Percentiles rank a stretch among this genome's conserved stretches.
phyloP scores from a whole-genome alignment of 257 asterid genomes.

The Craterostigma plantagineum region DNA sequence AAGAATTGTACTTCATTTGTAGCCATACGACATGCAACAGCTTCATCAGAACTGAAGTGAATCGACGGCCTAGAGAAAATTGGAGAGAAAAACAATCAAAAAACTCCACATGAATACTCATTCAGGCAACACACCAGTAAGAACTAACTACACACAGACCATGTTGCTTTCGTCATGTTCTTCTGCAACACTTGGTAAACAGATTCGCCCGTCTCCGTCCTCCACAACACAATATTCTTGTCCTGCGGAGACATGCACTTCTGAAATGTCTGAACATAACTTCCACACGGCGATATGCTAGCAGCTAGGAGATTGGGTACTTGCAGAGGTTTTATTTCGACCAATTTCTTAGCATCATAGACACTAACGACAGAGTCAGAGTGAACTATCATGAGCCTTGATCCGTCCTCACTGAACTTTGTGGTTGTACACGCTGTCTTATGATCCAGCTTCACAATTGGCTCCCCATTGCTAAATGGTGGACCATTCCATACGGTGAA shows the following conservation, averaged over 20 bases:
- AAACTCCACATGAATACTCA: constrained; percentile 1
- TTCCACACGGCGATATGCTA: constrained; percentile 67
- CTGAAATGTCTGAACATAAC: constrained; percentile 77
- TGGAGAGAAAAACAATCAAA: constrained; percentile 10
- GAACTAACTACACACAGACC: constrained; percentile 41
- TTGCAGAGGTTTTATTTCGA: constrained; percentile 39
- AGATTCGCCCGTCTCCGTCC: constrained; percentile 43
- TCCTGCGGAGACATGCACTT: constrained; percentile 52
- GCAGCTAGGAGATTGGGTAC: constrained; percentile 82
- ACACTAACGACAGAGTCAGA: constrained; percentile 38
- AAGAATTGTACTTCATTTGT: constrained; percentile 82
- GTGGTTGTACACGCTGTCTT: constrained; percentile 42
- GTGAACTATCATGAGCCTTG: constrained; percentile 48
- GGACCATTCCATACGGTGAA: constrained; percentile 76
- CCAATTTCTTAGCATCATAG: constrained; percentile 39
- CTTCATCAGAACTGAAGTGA: constrained; percentile 58
- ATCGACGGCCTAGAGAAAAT: constrained; percentile 42
- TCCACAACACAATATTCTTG: constrained; percentile 70
- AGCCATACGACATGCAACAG: constrained; percentile 62
- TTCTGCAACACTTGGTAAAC: constrained; percentile 55
- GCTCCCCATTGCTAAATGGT: constrained; percentile 58
- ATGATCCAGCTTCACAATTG: constrained; percentile 33
- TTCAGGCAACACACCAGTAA: constrained; percentile 5
- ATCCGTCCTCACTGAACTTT: constrained; percentile 77
- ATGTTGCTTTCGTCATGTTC: constrained; percentile 71